Evolutionary conservation across 352 stramenopile genomes (phyloP).

Genomic region (Phytophthora pluvialis): DNA sequence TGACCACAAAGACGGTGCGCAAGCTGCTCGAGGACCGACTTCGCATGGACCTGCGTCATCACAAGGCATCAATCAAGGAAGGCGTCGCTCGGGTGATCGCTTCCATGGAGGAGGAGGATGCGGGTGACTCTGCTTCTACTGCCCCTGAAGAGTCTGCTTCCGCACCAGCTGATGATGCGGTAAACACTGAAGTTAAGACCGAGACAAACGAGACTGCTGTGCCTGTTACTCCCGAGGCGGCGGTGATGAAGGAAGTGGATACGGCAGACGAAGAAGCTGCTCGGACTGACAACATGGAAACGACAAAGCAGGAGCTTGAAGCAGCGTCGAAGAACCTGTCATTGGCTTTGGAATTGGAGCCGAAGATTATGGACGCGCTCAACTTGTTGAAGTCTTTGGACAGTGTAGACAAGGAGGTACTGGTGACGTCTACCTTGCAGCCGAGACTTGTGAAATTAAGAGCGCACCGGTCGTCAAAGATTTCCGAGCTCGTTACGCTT

Average conservation of each 20-base stretch:
- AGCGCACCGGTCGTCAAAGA: conserved; percentile 35
- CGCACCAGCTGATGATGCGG: conserved; percentile 13
- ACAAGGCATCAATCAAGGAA: conserved; percentile 80
- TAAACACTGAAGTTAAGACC: conserved; percentile 23
- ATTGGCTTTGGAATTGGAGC: conserved; percentile 39
- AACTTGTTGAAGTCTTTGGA: conserved; percentile 38
- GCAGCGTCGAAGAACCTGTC: conserved; percentile 47
- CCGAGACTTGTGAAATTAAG: conserved; percentile 48
- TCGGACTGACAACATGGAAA: conserved; percentile 9
- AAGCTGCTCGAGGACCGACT: conserved; percentile 78
- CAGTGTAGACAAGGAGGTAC: conserved; percentile 38
- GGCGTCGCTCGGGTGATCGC: conserved; percentile 78
- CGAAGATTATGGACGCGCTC: conserved; percentile 49
- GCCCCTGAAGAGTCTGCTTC: conserved; percentile 20
- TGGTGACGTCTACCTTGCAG: conserved; percentile 42
- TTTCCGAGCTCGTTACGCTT: conserved; percentile 41
- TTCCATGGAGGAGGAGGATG: conserved; percentile 69
- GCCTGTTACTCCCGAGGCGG: conserved; percentile 11
- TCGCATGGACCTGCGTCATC: conserved; percentile 71
- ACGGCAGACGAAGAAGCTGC: conserved; percentile 15
- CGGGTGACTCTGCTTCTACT: conserved; percentile 25
- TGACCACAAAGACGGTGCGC: conserved; percentile 84
- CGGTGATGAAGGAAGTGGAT: conserved; percentile 29
- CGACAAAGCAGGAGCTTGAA: conserved; percentile 36
- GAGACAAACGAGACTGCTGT: conserved; percentile 16